Base-by-base conservation (phyloP, 345 rosid species). In the Diplotaxis tenuifolia region DNA sequence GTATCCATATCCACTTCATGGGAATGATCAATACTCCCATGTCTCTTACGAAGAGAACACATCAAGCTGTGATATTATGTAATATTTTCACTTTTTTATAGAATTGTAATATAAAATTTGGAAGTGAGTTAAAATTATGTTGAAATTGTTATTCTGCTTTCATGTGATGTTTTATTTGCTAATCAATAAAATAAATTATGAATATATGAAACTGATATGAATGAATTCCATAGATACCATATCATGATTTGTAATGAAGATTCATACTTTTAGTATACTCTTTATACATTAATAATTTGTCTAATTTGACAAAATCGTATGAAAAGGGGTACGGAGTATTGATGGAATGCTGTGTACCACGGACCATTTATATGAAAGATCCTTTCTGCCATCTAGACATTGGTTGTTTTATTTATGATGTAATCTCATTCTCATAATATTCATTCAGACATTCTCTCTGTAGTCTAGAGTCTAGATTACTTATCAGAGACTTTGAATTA, bases 11-110 rank as follows among this genome's bases (percentile, higher is more conserved):
- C 77, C 73, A 7, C 62, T 75, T 9, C 36, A 78, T 7, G 78
- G 67, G 22, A 52, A 67, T 49, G 80, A 80, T 64, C 83, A 80
- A 0, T 83, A 87, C 62, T 64, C 88, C 64, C 82, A 82, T 80
- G 75, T 63, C 80, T 91, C 87, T 78, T 89, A 89, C 12, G 97
- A 94, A 22, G 98, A 94, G 78, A 87, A 94, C 81, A 81, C 98
- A 38, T 89, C 93, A 9, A 88, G 93, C 81, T 94, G 98, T 83
- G 84, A 65, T 66, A 85, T 94, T 45, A 91, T 94, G 98, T 94
- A 89, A 92, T 45, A 15, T 18, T n/a, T 45, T 45, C 36, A 49
- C 73, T 77, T 77, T 54, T 25, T 55, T 42, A 47, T 70, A 31
- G 71, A 42, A 15, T 7, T 28, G 29, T 62, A 38, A 28, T 68